These are phyloP conservation scores for Neurospora sp. DNA, from an alignment of 495 filamentous ascomycete species.

Conservation along the genomic window DNA sequence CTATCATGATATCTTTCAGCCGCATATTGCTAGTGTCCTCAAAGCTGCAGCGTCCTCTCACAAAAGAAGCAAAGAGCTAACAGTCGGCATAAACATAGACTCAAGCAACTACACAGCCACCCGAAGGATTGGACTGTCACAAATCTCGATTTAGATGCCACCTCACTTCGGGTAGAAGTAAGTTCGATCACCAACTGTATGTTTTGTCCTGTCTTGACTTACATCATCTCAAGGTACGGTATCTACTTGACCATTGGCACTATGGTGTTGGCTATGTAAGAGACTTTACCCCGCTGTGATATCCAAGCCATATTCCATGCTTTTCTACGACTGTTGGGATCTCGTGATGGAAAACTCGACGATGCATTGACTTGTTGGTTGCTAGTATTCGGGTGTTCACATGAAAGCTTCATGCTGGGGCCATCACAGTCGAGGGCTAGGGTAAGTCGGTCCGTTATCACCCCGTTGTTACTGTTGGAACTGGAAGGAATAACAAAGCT, in stretches of 20 bases:
- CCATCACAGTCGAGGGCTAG: background rate
- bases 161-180: background rate
- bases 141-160: background rate
- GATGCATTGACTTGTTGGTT: background rate
- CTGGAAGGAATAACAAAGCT: background rate
- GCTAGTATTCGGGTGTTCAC: background rate
- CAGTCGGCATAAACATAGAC: background rate
- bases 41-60: background rate
- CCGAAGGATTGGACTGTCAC: background rate
- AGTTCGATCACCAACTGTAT: background rate
- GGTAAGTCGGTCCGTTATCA: background rate
- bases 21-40: background rate
- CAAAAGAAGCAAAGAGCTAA: background rate
- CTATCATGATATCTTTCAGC: background rate
- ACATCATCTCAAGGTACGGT: background rate
- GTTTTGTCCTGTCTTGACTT: background rate
- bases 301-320: background rate
- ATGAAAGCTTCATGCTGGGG: background rate
- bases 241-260: background rate
- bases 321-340: background rate
- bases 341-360: background rate
- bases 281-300: background rate
- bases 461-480: background rate
- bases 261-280: background rate
- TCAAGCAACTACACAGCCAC: background rate